Percentiles rank a stretch among this genome's conserved stretches.
These are phyloP conservation scores for Astrothelium subdiscretum DNA, from an alignment of 495 filamentous ascomycete species.

Conservation along the genomic window DNA sequence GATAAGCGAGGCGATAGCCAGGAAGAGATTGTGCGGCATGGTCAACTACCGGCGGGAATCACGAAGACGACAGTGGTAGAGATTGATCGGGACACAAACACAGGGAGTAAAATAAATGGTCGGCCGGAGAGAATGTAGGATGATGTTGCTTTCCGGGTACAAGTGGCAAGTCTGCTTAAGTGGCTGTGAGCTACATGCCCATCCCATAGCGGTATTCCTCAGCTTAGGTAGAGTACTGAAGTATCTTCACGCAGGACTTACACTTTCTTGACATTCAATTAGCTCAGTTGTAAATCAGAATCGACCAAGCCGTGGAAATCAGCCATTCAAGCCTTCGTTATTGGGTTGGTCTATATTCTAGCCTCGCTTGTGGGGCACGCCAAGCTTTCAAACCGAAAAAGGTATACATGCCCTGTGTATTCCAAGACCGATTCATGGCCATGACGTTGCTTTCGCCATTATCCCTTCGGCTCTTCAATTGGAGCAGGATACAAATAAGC, in stretches of 20 bases:
- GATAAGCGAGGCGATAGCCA: too few species aligned
- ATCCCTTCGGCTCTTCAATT: not conserved
- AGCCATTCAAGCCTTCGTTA: not conserved
- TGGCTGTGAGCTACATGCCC: too few species aligned
- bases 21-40: too few species aligned
- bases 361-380: not conserved
- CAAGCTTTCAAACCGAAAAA: not conserved
- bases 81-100: too few species aligned
- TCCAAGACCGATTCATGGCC: not conserved
- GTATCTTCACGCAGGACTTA: not conserved
- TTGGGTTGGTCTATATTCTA: not conserved
- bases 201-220: too few species aligned
- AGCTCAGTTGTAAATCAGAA: not conserved
- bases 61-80: too few species aligned
- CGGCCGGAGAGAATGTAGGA: too few species aligned
- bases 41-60: too few species aligned
- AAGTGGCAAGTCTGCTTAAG: too few species aligned
- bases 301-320: not conserved
- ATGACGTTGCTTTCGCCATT: not conserved
- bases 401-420: not conserved
- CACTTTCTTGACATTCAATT: not conserved
- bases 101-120: too few species aligned
- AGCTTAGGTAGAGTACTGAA: not conserved
- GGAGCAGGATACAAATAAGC: not conserved
- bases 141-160: too few species aligned